phyloP scores from a whole-genome alignment of 2,329 filamentous ascomycete genomes.

The Paradendryphiella salina region DNA sequence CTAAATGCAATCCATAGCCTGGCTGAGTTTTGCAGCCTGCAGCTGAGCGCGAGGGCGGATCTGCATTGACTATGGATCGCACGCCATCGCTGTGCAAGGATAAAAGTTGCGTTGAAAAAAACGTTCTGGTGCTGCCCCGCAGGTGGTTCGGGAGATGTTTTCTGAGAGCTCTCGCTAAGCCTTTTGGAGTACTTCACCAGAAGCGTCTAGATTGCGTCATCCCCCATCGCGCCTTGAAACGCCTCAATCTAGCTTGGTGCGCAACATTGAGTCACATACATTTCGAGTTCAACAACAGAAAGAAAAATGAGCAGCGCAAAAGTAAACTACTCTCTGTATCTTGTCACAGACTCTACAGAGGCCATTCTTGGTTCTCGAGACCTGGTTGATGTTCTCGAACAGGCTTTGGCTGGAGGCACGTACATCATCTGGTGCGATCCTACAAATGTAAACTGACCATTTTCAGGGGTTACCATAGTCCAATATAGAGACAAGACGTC shows the following conservation, averaged over 20 bases:
- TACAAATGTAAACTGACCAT: not conserved
- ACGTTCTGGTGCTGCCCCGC: too few relatives aligned
- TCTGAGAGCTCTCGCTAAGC: not conserved
- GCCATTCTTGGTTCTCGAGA: conserved; percentile 74
- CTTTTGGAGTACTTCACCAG: not conserved
- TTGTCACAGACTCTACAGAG: conserved; percentile 92
- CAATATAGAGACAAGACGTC: conserved; percentile 89
- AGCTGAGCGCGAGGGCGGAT: too few relatives aligned
- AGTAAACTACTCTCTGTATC: conserved; percentile 79
- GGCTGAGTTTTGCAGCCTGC: not conserved
- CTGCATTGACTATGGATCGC: too few relatives aligned
- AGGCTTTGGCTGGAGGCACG: conserved; percentile 72
- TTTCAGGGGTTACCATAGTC: conserved; percentile 71
- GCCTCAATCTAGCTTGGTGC: not conserved
- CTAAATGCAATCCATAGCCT: not conserved
- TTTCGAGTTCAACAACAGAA: conserved; percentile 38
- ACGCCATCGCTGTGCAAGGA: too few relatives aligned
- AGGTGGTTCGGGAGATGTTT: not conserved
- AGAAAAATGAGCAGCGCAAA: conserved; percentile 30
- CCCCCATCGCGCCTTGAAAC: not conserved
- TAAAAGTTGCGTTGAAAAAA: too few relatives aligned
- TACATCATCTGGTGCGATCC: too few relatives aligned
- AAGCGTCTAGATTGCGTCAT: conserved; percentile 8
- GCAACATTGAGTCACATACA: not conserved
- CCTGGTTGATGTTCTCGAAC: conserved; percentile 72